A percentile compares a stretch with the other conserved stretches of the same genome.
Conservation (phyloP, 2,329 filamentous ascomycete species). For the Microdochium trichocladiopsis region DNA sequence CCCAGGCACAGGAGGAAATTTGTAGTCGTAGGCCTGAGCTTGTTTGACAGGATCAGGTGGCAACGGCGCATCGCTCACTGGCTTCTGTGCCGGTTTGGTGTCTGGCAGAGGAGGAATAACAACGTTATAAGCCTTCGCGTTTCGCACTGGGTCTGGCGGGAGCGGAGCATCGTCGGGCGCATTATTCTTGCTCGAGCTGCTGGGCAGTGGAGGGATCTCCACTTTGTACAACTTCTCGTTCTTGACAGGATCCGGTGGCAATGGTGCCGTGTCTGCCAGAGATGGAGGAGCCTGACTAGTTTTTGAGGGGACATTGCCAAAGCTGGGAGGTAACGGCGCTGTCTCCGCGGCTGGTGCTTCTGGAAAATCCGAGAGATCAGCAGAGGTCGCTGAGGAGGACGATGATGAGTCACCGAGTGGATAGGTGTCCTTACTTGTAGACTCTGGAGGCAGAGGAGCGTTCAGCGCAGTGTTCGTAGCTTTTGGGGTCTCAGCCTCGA, state of each 20-base stretch:
- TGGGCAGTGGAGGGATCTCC: conserved; percentile 27
- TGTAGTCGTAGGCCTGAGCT: conserved; percentile 19
- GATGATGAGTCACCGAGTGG: conserved; percentile 42
- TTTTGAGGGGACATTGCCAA: conserved; percentile 13
- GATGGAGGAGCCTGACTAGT: not conserved
- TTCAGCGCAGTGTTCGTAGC: conserved; percentile 17
- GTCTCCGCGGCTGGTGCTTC: conserved; percentile 12
- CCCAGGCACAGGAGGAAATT: conserved; percentile 11
- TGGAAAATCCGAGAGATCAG: conserved; percentile 14
- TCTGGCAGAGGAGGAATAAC: not conserved
- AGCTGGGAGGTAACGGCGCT: conserved; percentile 25
- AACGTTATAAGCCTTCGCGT: conserved; percentile 18
- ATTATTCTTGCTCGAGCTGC: conserved; percentile 12
- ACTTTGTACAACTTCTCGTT: conserved; percentile 23
- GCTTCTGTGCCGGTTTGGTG: conserved; percentile 3
- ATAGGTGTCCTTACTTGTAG: conserved; percentile 45
- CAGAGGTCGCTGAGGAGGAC: conserved; percentile 41
- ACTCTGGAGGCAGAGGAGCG: conserved; percentile 44
- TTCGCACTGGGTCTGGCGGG: conserved; percentile 28
- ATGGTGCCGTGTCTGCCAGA: conserved; percentile 26
- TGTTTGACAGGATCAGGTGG: conserved; percentile 29
- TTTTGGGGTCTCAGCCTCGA: conserved; percentile 24
- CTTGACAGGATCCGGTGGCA: conserved; percentile 29
- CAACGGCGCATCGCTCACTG: conserved; percentile 23
- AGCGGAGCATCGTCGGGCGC: conserved; percentile 26